Evolutionary conservation across 305 asterid genomes (phyloP).

Genomic region (Plantago coronopus): DNA sequence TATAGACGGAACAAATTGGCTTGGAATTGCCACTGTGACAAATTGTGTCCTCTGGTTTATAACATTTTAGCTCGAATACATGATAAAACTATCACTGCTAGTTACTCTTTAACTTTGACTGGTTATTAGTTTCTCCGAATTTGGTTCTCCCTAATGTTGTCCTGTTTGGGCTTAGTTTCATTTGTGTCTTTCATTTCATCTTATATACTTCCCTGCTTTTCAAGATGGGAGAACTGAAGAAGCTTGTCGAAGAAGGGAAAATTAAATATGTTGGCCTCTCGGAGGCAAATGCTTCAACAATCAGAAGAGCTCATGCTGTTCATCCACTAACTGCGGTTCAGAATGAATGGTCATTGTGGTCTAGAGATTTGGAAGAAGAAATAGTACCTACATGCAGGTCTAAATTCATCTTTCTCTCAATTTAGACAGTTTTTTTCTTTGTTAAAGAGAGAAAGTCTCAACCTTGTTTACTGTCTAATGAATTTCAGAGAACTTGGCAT

Average conservation of each 20-base stretch:
- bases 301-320: slow-evolving; percentile 84
- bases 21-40: background rate
- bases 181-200: background rate
- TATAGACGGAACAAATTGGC: too few relatives aligned
- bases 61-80: background rate
- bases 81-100: too few relatives aligned
- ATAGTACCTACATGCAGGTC: slow-evolving; percentile 75
- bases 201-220: background rate
- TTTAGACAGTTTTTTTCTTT: background rate
- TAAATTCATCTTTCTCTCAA: background rate
- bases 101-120: background rate
- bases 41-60: background rate
- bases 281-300: slow-evolving; percentile 69
- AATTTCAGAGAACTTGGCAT: slow-evolving; percentile 73
- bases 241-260: slow-evolving; percentile 75
- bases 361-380: slow-evolving; percentile 70
- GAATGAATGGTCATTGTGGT: slow-evolving; percentile 77
- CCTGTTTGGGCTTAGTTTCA: background rate
- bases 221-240: slow-evolving; percentile 72
- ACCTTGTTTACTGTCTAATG: slow-evolving; percentile 2
- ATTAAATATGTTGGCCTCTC: slow-evolving; percentile 67
- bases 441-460: background rate
- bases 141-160: too few relatives aligned
- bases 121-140: background rate
- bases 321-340: slow-evolving; percentile 77